Percentiles rank a stretch among this genome's conserved stretches.
Conservation (phyloP, 495 filamentous ascomycete genomes). For the Podospora appendiculata region DNA sequence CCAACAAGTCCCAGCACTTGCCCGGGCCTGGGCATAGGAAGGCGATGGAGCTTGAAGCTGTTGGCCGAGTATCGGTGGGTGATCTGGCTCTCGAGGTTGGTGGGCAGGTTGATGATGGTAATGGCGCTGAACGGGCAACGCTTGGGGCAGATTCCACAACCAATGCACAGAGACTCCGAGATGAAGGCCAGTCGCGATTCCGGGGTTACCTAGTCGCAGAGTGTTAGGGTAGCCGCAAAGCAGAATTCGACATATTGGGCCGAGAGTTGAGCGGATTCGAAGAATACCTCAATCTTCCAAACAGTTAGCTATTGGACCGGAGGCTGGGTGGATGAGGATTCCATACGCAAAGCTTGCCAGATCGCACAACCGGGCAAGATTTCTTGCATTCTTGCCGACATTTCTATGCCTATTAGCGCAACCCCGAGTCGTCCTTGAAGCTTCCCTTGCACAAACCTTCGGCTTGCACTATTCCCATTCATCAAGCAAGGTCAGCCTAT, state of each 20-base stretch:
- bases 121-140: conserved; percentile 99
- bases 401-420: conserved; percentile 14
- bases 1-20: conserved; percentile 96
- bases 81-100: conserved; percentile 94
- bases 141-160: conserved; percentile 98
- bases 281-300: conserved; percentile 13
- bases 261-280: neutral
- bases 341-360: conserved; percentile 79
- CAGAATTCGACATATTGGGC: neutral
- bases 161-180: conserved; percentile 67
- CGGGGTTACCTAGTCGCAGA: conserved; percentile 70
- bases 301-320: conserved; percentile 1
- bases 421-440: no score
- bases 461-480: conserved; percentile 72
- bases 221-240: conserved; percentile 1
- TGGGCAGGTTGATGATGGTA: conserved; percentile 98
- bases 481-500: neutral
- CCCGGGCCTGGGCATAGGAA: conserved; percentile 91
- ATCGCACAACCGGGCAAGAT: conserved; percentile 92
- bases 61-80: conserved; percentile 98
- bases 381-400: conserved; percentile 96
- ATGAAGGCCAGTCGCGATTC: conserved; percentile 97
- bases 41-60: conserved; percentile 96
- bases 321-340: neutral
- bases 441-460: conserved; percentile 52